Evolutionary conservation across 2,329 filamentous ascomycete species (phyloP).

Genomic region (Beauveria caledonica): DNA sequence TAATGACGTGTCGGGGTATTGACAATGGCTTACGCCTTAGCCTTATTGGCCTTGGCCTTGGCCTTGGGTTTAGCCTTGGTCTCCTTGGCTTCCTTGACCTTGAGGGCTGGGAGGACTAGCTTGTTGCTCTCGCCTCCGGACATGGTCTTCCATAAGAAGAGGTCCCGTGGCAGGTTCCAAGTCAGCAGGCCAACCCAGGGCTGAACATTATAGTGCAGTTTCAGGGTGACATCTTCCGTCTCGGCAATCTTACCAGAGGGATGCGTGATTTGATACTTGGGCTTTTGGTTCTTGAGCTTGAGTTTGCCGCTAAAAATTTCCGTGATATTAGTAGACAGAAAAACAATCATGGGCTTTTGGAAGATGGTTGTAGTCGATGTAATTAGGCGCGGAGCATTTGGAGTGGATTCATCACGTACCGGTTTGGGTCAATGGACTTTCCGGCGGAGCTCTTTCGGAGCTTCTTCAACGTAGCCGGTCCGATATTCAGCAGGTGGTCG

Average conservation of each 20-base stretch:
- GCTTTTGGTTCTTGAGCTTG: constrained; percentile 72
- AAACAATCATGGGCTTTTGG: neutral
- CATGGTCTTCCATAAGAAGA: constrained; percentile 57
- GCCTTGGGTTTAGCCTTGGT: constrained; percentile 16
- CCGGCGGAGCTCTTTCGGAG: constrained; percentile 50
- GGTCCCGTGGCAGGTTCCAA: constrained; percentile 59
- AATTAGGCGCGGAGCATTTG: neutral
- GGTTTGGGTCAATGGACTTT: constrained; percentile 51
- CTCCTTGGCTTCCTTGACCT: constrained; percentile 39
- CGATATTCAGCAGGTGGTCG: constrained; percentile 52
- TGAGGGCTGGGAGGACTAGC: constrained; percentile 59
- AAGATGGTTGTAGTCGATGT: too few species aligned
- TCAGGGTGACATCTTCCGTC: constrained; percentile 64
- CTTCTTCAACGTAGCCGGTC: constrained; percentile 53
- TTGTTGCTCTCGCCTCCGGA: constrained; percentile 54
- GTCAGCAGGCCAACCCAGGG: constrained; percentile 87
- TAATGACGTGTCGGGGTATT: too few species aligned
- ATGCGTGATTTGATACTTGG: constrained; percentile 97
- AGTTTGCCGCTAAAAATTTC: constrained; percentile 55
- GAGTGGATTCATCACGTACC: constrained; percentile 31
- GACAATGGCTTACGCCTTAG: neutral
- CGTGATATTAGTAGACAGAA: neutral
- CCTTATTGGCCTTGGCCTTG: constrained; percentile 16
- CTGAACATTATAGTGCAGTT: constrained; percentile 92
- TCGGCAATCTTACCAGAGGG: constrained; percentile 71